Evolutionary conservation across 768 basidiomycete species (phyloP).

Genomic region (Candolleomyces eurysporus): DNA sequence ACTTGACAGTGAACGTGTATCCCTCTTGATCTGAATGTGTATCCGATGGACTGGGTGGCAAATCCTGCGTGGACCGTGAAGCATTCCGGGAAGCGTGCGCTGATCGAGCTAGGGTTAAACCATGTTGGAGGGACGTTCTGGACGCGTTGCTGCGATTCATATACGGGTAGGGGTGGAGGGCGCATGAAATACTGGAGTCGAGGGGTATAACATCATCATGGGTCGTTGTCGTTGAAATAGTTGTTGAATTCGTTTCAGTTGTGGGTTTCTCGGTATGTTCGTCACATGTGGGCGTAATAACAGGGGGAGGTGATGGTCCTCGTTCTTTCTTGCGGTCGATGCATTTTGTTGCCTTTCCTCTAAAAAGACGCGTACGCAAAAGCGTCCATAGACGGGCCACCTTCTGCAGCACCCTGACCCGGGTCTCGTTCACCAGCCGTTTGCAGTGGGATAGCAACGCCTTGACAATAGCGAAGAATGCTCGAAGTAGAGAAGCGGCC

Average conservation of each 20-base stretch:
- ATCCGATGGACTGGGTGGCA: neutral
- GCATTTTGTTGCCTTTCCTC: no score
- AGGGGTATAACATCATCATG: neutral
- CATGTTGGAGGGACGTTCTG: neutral
- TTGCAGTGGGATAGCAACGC: neutral
- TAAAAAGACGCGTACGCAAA: neutral
- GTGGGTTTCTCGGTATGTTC: neutral
- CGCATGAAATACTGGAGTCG: conserved; percentile 7
- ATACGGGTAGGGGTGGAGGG: conserved; percentile 9
- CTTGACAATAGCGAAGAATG: neutral
- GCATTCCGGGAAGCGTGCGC: conserved; percentile 1
- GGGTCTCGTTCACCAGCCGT: neutral
- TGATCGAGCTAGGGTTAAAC: neutral
- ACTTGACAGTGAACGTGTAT: neutral
- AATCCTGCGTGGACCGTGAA: conserved; percentile 2
- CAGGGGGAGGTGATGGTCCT: neutral
- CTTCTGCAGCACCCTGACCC: neutral
- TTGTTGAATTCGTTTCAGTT: neutral
- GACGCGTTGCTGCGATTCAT: neutral
- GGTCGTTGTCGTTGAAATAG: neutral
- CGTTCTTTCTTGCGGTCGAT: neutral
- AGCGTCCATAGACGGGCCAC: neutral
- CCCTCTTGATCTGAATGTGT: neutral
- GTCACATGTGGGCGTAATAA: neutral
- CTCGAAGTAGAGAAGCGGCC: neutral